phyloP scores from a whole-genome alignment of 2,329 filamentous ascomycete genomes.

The Epicoccum nigrum region DNA sequence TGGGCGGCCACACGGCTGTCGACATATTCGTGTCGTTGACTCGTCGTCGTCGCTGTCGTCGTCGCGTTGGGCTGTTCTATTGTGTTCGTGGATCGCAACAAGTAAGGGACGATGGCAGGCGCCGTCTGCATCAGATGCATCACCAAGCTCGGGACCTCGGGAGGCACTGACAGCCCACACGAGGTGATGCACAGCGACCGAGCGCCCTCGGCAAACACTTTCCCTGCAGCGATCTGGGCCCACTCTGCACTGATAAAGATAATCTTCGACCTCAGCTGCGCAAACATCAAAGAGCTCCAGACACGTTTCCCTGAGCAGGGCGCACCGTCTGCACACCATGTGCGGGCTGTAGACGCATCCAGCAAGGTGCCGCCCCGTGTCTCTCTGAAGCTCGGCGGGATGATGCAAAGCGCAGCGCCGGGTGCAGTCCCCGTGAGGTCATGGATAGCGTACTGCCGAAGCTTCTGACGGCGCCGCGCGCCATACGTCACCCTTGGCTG shows the following conservation, averaged over 20 bases:
- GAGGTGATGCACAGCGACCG: constrained; percentile 5
- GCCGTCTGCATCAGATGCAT: background rate
- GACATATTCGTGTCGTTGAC: constrained; percentile 58
- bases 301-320: background rate
- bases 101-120: background rate
- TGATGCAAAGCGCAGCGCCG: constrained; percentile 19
- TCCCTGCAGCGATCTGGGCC: constrained; percentile 1
- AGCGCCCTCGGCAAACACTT: constrained; percentile 2
- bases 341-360: background rate
- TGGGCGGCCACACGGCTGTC: constrained; percentile 65
- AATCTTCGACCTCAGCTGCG: no score
- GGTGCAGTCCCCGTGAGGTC: background rate
- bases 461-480: constrained; percentile 3
- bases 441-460: constrained; percentile 1
- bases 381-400: constrained; percentile 7
- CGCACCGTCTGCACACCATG: background rate
- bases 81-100: background rate
- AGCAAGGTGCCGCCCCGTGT: constrained; percentile 7
- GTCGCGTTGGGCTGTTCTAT: no score
- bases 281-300: constrained; percentile 2
- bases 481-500: constrained; percentile 12
- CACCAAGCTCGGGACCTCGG: background rate
- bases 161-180: background rate
- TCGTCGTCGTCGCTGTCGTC: no score
- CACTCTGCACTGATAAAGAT: no score